These are phyloP conservation scores for Purpureocillium takamizusanense DNA, from an alignment of 2,329 filamentous ascomycete genomes.

Conservation along the genomic window DNA sequence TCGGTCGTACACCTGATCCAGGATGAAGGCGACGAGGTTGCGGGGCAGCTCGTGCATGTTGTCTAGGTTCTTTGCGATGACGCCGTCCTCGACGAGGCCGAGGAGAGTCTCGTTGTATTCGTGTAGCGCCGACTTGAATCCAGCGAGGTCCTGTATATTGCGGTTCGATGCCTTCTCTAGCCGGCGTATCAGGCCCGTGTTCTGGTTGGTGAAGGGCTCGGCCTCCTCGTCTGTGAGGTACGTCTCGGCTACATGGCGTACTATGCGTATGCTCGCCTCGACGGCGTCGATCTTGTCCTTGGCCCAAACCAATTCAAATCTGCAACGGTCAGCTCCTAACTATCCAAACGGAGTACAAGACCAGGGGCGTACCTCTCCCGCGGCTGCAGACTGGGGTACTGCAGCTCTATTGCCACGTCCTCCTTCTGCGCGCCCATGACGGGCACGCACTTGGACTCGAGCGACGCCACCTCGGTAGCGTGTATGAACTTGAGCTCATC, in stretches of 20 bases:
- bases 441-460: slow-evolving; percentile 40
- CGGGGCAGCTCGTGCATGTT: slow-evolving; percentile 60
- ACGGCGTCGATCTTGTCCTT: slow-evolving; percentile 72
- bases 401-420: slow-evolving; percentile 57
- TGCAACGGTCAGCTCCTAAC: slow-evolving; percentile 14
- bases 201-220: slow-evolving; percentile 59
- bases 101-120: slow-evolving; percentile 70
- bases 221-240: slow-evolving; percentile 68
- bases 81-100: slow-evolving; percentile 57
- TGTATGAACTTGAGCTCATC: slow-evolving; percentile 43
- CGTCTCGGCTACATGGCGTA: slow-evolving; percentile 60
- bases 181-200: slow-evolving; percentile 65
- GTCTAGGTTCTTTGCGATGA: slow-evolving; percentile 64
- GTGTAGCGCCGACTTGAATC: slow-evolving; percentile 64
- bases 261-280: slow-evolving; percentile 61
- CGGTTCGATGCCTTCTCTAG: slow-evolving; percentile 66
- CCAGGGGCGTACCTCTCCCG: slow-evolving; percentile 55
- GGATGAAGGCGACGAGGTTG: slow-evolving; percentile 68
- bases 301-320: slow-evolving; percentile 60
- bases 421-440: slow-evolving; percentile 39
- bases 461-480: slow-evolving; percentile 45
- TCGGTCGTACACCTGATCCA: slow-evolving; percentile 82
- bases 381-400: slow-evolving; percentile 70
- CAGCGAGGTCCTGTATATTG: slow-evolving; percentile 51
- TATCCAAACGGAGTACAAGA: not conserved